Evolutionary conservation across 345 rosid species (phyloP).

Genomic region (Populus nigra): DNA sequence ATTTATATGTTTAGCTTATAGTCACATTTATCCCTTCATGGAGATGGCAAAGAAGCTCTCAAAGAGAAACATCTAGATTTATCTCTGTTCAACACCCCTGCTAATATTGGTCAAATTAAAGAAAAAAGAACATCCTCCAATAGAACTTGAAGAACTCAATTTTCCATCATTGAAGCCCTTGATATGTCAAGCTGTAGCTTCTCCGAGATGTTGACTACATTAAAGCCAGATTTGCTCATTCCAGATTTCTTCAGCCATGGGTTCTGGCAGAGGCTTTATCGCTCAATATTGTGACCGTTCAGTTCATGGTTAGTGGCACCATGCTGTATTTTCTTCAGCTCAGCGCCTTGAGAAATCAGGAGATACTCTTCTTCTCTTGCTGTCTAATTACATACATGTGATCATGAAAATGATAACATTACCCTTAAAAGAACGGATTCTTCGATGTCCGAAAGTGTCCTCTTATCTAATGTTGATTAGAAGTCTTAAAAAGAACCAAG

Average conservation of each 20-base stretch:
- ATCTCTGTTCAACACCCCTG: conserved; percentile 36
- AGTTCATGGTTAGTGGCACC: conserved; percentile 17
- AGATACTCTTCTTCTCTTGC: conserved; percentile 18
- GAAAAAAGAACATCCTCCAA: not conserved
- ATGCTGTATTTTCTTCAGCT: not conserved
- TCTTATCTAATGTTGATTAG: conserved; percentile 23
- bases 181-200: conserved; percentile 29
- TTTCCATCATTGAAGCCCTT: conserved; percentile 31
- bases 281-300: conserved; percentile 27
- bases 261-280: conserved; percentile 24
- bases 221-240: conserved; percentile 31
- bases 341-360: not conserved
- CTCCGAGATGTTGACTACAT: conserved; percentile 7
- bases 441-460: conserved; percentile 20
- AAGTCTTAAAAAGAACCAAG: not conserved
- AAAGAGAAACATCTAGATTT: conserved; percentile 23
- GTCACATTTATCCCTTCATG: conserved; percentile 43
- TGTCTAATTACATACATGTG: not conserved
- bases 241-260: conserved; percentile 44
- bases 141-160: conserved; percentile 35
- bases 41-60: conserved; percentile 42
- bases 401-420: not conserved
- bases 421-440: not conserved
- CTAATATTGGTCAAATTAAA: conserved; percentile 21
- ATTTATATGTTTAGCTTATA: conserved; percentile 52